Evolutionary conservation across 371 early-diverging fungal species (phyloP), one percentile per base, ranked within the genome.

Genomic region (Mortierella sp.): DNA sequence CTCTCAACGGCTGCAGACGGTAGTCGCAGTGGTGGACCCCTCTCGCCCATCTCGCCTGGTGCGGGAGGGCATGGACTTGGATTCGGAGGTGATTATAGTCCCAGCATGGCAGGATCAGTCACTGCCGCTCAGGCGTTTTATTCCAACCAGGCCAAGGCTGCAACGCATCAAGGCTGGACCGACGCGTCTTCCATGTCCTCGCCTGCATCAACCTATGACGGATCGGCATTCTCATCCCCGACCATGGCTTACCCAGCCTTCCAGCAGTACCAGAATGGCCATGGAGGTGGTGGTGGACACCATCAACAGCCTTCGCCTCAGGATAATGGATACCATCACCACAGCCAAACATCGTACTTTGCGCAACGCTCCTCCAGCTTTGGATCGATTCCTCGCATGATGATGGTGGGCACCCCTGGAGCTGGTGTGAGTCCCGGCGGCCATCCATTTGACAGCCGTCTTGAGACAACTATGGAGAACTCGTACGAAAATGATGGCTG

Each of bases 111-210:
- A 10, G 77, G 79, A 55, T 69, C 77, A 5, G 16, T 59, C 31
- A 26, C 59, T 0, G 37, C 73, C 31, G 40, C 21, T 3, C 75
- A 69, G 14, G 6, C 71, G 19, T 79, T 71, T 43, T 83, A 71
- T 71, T 71, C 53, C 2, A 71, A 76, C n/a, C 73, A 28, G 31
- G 59, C 59, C 28, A 31, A 78, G 2, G 31, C 43, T 4, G 43
- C 43, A 40, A 40, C 72, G 9, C 79, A 78, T 2, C 78, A 78
- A 43, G 64, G 34, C 8, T 80, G 81, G 81, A 67, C 78, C 1
- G 85, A 84, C 44, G 80, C 67, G 10, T 83, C 83, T 5, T 79
- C 83, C 46, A 75, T 83, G 77, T 83, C 83, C 4, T 83, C 83
- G 26, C 83, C 83, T 21, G 51, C 83, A 5, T 79, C 83, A 0